Percentiles rank a stretch among this genome's conserved stretches.
Conservation (phyloP, 2,329 filamentous ascomycete genomes). For the Paecilomyces dactylethromorphus region DNA sequence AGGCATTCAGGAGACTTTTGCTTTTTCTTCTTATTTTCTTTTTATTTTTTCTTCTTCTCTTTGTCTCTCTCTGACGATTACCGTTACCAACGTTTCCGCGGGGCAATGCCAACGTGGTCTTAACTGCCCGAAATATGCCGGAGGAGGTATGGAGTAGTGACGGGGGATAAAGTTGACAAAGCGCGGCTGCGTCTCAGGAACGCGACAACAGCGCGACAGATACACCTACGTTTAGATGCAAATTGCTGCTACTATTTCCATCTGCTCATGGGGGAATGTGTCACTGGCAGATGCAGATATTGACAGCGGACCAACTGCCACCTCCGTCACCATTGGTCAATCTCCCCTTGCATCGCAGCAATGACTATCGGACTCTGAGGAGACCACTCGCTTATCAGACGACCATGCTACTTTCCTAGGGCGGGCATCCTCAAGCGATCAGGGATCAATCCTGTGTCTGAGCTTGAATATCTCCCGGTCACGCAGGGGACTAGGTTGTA, state of each 20-base stretch:
- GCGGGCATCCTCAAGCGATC: not conserved
- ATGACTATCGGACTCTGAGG: not conserved
- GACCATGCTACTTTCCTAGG: not conserved
- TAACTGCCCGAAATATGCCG: not conserved
- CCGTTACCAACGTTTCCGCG: too few relatives aligned
- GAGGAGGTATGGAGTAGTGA: not conserved
- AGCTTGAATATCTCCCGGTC: not conserved
- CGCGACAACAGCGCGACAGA: not conserved
- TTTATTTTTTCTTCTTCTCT: too few relatives aligned
- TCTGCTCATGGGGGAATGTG: not conserved
- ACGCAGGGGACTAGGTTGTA: not conserved
- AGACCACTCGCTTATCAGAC: not conserved
- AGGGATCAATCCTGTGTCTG: not conserved
- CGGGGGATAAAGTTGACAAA: not conserved
- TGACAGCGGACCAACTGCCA: not conserved
- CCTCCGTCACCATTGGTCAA: not conserved
- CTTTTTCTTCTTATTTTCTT: too few relatives aligned
- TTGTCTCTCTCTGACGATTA: too few relatives aligned
- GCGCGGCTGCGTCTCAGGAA: not conserved
- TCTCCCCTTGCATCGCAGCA: not conserved
- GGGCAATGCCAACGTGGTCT: not conserved
- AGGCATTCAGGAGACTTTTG: too few relatives aligned
- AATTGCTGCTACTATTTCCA: not conserved
- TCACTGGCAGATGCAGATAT: not conserved
- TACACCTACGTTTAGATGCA: not conserved